phyloP scores from a whole-genome alignment of 2,329 filamentous ascomycete genomes.

The Lachnellula cervina region DNA sequence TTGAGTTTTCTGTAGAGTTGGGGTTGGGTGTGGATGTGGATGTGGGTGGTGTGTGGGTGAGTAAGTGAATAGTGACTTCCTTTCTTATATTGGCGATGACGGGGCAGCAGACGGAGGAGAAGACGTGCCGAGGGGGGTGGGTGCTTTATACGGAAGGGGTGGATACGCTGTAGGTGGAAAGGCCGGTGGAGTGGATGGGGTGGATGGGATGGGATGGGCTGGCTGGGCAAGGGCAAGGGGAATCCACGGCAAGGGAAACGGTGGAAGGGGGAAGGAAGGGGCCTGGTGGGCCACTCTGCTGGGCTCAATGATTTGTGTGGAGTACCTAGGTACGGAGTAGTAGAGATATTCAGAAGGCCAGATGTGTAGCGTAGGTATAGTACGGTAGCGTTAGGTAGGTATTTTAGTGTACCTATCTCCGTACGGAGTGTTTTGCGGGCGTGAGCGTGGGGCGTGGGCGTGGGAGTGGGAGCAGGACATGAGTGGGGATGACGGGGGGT shows the following conservation, averaged over 20 bases:
- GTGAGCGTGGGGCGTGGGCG: neutral
- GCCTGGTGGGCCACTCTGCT: neutral
- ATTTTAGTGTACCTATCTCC: neutral
- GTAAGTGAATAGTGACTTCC: slow-evolving; percentile 6
- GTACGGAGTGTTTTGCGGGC: neutral
- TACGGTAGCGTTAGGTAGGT: neutral
- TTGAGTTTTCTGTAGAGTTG: too few relatives aligned
- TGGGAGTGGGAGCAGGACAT: slow-evolving; percentile 1
- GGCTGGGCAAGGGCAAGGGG: neutral
- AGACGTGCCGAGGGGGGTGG: slow-evolving; percentile 22
- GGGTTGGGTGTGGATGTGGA: slow-evolving; percentile 15
- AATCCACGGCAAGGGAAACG: neutral
- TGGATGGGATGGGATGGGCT: neutral
- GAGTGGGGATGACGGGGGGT: neutral
- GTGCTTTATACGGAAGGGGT: slow-evolving; percentile 18
- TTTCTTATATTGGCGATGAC: slow-evolving; percentile 13
- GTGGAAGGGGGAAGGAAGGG: neutral
- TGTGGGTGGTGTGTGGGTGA: slow-evolving; percentile 16
- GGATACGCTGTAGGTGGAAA: neutral
- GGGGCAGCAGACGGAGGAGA: slow-evolving; percentile 18
- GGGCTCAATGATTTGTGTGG: too few relatives aligned
- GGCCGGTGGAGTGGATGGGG: neutral
- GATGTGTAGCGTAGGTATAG: too few relatives aligned
- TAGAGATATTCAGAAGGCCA: too few relatives aligned
- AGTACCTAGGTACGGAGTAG: too few relatives aligned